Base-by-base conservation (phyloP, 1,284 basidiomycete species). In the Xanthoconium separans region DNA sequence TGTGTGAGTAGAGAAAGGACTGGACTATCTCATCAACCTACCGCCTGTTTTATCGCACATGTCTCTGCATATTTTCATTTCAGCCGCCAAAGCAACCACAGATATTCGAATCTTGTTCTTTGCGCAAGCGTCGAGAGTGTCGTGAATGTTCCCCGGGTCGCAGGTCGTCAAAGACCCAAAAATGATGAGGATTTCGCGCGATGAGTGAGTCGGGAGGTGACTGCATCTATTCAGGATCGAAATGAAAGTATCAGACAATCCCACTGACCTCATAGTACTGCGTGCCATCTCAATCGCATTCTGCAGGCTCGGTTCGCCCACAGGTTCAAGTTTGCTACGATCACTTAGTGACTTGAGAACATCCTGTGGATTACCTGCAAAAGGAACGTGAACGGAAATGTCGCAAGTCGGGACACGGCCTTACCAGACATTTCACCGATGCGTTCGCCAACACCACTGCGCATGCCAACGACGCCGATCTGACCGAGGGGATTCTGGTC, bases 401-500 rank as follows among this genome's bases (percentile, higher is more conserved):
- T 13, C 3, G 12, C 39, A 40, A 31, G 47, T 12, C 7, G 4
- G 6, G 31, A 47, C 27, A 41, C 43, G 7, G 50, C 65, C 82
- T 53, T 64, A 92, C 94, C 93, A 62, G 93, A 89, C 85, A 97
- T 91, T 55, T 93, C 90, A 2, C 90, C 84, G 39, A 97, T 75
- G 3, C 91, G 82, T 69, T 97, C 93, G 0, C 93, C 93, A 31
- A 95, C 70, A 0, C 95, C 91, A 47, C 90, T 85, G 20, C 95
- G 80, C 84, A 98, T 93, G 9, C 90, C 89, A n/a, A 96, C 91
- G 29, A 96, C 75, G 5, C 92, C 94, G 58, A 97, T 89, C 72
- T 99, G 96, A n/a, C 96, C 95, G 18, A 99, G 81, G 0, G 96
- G 96, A 66, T 99, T 99, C 74, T 99, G 97, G 73, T 99, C 97